Base-by-base conservation (phyloP, 805 yeast species). In the Starmerella davenportii region DNA sequence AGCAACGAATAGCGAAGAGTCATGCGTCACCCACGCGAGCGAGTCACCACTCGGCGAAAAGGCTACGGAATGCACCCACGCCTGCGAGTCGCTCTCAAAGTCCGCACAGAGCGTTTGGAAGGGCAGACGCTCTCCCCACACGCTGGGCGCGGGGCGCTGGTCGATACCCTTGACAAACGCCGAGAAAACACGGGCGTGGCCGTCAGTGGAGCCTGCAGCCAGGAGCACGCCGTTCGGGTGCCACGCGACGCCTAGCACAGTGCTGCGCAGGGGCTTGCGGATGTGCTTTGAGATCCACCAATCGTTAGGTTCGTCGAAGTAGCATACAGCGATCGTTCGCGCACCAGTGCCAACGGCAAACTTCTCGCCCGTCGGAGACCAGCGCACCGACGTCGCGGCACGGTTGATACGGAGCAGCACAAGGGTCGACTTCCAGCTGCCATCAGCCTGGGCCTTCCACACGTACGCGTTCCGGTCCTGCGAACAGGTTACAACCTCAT, bases 211-310 rank as follows among this genome's bases (percentile, higher is more conserved):
- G 19, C 96, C 96, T 35, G 79, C 68, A 2, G 92, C 90, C 45
- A 90, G 64, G 43, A 90, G 64, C 19, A 90, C 92, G 51, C 75
- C 76, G 60, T 90, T 90, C 41, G 82, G 85, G 57, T 90, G 95
- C 98, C 98, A 85, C 46, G 76, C 76, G 40, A 87, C 66, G 34
- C 79, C 66, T 47, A 85, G 67, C 48, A 85, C 69, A 24, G 95
- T 82, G 9, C 94, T 78, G 57, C 77, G 76, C 51, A 90, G 66
- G n/a, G 95, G 94, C 60, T 80, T 82, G 65, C 85, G 85, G 60
- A 90, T 78, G 62, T 87, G 98, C 60, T 87, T 87, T 13, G 96
- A 81, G 37, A 90, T 85, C 99, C 99, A 90, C 99, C 99, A 90
- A 57, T 90, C 94, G 58, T 87, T 90, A 52, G 84, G 95, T 45